Conservation (phyloP, 2,329 filamentous ascomycete species). For the Cladosporium sp. region DNA sequence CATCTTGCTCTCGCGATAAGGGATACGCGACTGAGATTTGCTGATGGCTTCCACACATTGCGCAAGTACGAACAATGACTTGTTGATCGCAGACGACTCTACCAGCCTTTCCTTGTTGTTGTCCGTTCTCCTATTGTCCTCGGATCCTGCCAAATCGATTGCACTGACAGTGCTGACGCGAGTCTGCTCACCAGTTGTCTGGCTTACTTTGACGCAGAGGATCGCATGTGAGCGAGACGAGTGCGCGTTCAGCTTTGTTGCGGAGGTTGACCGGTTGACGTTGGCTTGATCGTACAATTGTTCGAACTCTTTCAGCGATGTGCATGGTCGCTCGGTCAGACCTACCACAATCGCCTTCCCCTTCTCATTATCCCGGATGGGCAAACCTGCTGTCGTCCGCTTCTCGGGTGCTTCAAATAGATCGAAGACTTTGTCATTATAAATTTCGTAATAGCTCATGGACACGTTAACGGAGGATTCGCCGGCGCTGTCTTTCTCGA, state of each 20-base stretch:
- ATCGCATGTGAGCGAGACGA: conserved; percentile 97
- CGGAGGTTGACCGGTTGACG: conserved; percentile 89
- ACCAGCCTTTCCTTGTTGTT: conserved; percentile 87
- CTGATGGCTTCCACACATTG: conserved; percentile 98
- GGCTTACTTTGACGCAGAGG: conserved; percentile 91
- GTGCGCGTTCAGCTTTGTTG: conserved; percentile 96
- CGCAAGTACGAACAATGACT: conserved; percentile 90
- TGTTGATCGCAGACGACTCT: conserved; percentile 99
- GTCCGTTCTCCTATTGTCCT: conserved; percentile 93
- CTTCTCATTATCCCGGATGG: conserved; percentile 90
- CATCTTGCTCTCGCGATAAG: conserved; percentile 96
- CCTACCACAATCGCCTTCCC: conserved; percentile 88
- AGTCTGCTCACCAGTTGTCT: conserved; percentile 85
- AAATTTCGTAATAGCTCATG: conserved; percentile 94
- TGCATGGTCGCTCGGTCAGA: conserved; percentile 81
- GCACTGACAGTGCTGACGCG: conserved; percentile 98
- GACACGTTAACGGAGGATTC: conserved; percentile 80
- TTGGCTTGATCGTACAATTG: conserved; percentile 97
- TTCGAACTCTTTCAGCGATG: conserved; percentile 89
- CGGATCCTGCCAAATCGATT: conserved; percentile 93
- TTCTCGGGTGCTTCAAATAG: conserved; percentile 74
- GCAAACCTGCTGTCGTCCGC: conserved; percentile 75
- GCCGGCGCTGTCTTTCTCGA: conserved; percentile 74
- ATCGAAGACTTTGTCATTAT: conserved; percentile 98
- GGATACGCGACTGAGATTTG: conserved; percentile 85